A percentile compares a stretch with the other conserved stretches of the same genome.
phyloP scores from a whole-genome alignment of 768 basidiomycete species.

The Solioccasus polychromus region DNA sequence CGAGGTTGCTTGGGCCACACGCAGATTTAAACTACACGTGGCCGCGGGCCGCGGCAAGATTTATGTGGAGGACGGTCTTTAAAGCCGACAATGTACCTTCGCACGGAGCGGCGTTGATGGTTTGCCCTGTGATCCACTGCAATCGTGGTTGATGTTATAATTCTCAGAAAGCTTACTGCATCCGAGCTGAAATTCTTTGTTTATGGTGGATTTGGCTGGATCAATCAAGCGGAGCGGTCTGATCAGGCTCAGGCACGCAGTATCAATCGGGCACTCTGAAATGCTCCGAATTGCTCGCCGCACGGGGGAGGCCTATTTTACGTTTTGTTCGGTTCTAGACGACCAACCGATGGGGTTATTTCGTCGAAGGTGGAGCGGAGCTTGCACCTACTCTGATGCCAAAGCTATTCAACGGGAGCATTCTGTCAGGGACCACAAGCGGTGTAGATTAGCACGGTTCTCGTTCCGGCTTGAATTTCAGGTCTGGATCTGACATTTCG shows the following conservation, averaged over 20 bases:
- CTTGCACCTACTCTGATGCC: neutral
- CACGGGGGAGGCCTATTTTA: neutral
- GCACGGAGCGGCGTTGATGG: slow-evolving; percentile 1
- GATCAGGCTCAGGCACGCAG: no score
- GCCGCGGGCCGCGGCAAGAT: slow-evolving; percentile 18
- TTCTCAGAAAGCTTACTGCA: neutral
- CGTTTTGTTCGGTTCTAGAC: neutral
- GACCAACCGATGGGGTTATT: neutral
- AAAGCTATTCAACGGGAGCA: no score
- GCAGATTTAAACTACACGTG: slow-evolving; percentile 13
- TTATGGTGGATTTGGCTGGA: no score
- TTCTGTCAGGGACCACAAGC: slow-evolving; percentile 5
- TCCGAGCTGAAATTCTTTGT: neutral
- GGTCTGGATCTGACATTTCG: neutral
- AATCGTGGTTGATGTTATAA: neutral
- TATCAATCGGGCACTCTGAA: no score
- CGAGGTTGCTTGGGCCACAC: slow-evolving; percentile 1
- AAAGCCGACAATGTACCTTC: slow-evolving; percentile 1
- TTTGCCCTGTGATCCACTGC: neutral
- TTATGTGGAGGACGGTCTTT: no score
- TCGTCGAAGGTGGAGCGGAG: slow-evolving; percentile 15
- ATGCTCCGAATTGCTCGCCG: no score
- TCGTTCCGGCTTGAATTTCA: neutral
- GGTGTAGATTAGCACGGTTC: neutral
- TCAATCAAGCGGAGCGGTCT: no score